Percentiles rank a stretch among this genome's conserved stretches.
Evolutionary conservation across 225 moss, liverwort and hornwort species (phyloP).

Genomic region (Marchantia paleacea): DNA sequence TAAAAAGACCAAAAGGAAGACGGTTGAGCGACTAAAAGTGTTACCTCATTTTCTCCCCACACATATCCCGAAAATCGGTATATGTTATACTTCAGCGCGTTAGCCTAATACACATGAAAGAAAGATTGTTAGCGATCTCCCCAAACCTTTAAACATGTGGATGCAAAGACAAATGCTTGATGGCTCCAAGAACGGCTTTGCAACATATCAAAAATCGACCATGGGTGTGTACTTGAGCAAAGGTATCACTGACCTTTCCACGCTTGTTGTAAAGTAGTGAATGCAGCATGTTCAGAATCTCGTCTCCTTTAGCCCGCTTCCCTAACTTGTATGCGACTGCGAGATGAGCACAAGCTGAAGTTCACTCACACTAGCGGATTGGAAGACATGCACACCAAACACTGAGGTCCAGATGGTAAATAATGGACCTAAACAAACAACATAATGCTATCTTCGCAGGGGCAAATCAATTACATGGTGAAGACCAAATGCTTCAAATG

Average conservation of each 20-base stretch:
- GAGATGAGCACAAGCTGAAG: conserved; percentile 13
- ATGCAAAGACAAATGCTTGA: too few species aligned
- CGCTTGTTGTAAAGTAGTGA: conserved; percentile 70
- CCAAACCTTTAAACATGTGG: too few species aligned
- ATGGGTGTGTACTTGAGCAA: too few species aligned
- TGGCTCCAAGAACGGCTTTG: too few species aligned
- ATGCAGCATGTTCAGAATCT: conserved; percentile 65
- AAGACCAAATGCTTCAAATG: too few species aligned
- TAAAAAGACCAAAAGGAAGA: neutral
- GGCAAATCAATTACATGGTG: too few species aligned
- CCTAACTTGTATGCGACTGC: conserved; percentile 84
- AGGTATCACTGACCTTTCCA: conserved; percentile 52
- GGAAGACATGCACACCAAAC: neutral
- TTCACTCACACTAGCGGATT: neutral
- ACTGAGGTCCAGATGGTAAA: too few species aligned
- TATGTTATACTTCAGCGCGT: conserved; percentile 65
- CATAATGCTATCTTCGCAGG: too few species aligned
- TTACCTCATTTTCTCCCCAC: conserved; percentile 82
- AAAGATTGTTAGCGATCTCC: too few species aligned
- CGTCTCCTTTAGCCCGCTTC: conserved; percentile 72
- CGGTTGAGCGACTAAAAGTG: neutral
- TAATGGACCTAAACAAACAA: too few species aligned
- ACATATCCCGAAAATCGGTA: conserved; percentile 83
- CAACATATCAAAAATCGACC: too few species aligned
- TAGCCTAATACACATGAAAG: conserved; percentile 41